These are phyloP conservation scores for Exophiala dermatitidis DNA, from an alignment of 2,329 filamentous ascomycete genomes.

Conservation along the genomic window DNA sequence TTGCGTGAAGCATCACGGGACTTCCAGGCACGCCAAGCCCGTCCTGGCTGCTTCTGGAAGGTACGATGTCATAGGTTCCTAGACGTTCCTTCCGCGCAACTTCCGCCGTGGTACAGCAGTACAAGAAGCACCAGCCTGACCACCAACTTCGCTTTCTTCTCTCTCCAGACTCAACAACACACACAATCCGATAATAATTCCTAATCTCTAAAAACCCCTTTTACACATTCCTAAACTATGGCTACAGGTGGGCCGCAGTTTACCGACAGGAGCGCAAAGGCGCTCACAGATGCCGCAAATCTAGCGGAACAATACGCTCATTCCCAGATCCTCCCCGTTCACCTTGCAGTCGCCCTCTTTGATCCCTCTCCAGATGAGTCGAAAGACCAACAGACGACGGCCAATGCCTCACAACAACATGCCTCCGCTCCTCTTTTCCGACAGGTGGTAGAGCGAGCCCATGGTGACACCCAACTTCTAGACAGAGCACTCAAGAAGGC, in stretches of 20 bases:
- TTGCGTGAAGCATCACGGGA: background rate
- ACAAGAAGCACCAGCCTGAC: background rate
- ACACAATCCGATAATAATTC: constrained; percentile 1
- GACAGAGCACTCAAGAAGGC: constrained; percentile 86
- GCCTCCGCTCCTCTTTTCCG: constrained; percentile 71
- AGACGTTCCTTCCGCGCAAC: constrained; percentile 1
- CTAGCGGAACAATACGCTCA: constrained; percentile 86
- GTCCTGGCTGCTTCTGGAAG: constrained; percentile 19
- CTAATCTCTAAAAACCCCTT: background rate
- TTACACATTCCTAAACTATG: constrained; percentile 16
- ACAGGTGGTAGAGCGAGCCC: constrained; percentile 87
- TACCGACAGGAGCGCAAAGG: constrained; percentile 85
- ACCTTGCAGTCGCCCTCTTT: constrained; percentile 61
- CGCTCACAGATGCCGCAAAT: constrained; percentile 78
- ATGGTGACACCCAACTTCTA: constrained; percentile 83
- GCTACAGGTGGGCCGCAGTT: constrained; percentile 58
- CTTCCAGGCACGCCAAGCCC: constrained; percentile 7
- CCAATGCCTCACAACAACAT: constrained; percentile 58
- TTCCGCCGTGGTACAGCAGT: background rate
- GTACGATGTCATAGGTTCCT: constrained; percentile 12
- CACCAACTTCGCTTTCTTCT: constrained; percentile 1
- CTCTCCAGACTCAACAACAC: constrained; percentile 4
- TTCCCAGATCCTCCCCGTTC: constrained; percentile 80
- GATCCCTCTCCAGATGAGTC: constrained; percentile 50
- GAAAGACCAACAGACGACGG: constrained; percentile 65